Percentiles rank a stretch among this genome's conserved stretches.
These are phyloP conservation scores for Penicillium verrucosum DNA, from an alignment of 2,329 filamentous ascomycete genomes.

Conservation along the genomic window DNA sequence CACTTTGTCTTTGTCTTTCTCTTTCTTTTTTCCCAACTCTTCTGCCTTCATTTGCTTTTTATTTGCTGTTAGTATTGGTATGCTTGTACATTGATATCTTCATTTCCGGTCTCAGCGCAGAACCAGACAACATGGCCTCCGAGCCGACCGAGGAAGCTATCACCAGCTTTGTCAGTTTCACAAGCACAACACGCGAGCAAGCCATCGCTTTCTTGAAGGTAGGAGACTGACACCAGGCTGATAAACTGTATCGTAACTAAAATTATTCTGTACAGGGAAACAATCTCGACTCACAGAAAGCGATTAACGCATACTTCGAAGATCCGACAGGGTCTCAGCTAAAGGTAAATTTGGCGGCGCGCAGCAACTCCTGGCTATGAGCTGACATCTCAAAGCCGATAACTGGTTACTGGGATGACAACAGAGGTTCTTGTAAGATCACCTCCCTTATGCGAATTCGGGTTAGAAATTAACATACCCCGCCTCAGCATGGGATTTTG, in stretches of 20 bases:
- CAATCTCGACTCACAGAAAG: slow-evolving; percentile 44
- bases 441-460: neutral
- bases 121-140: slow-evolving; percentile 29
- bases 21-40: neutral
- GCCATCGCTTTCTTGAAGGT: slow-evolving; percentile 45
- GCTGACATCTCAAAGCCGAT: slow-evolving; percentile 17
- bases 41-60: neutral
- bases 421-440: slow-evolving; percentile 26
- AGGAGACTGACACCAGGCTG: neutral
- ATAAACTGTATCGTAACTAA: slow-evolving; percentile 10
- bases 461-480: slow-evolving; percentile 1
- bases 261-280: slow-evolving; percentile 37
- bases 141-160: slow-evolving; percentile 44
- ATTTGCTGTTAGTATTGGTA: neutral
- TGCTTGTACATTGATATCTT: neutral
- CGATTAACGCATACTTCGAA: slow-evolving; percentile 49
- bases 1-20: neutral
- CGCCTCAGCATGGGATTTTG: slow-evolving; percentile 37
- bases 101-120: neutral
- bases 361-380: neutral
- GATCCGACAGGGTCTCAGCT: slow-evolving; percentile 37
- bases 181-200: slow-evolving; percentile 38
- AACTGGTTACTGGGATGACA: slow-evolving; percentile 24
- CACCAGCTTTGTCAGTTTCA: slow-evolving; percentile 41
- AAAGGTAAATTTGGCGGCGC: slow-evolving; percentile 26